Percentiles rank a stretch among this genome's conserved stretches.
phyloP scores from a whole-genome alignment of 1,284 basidiomycete genomes.

The Ustilago xerochloae region DNA sequence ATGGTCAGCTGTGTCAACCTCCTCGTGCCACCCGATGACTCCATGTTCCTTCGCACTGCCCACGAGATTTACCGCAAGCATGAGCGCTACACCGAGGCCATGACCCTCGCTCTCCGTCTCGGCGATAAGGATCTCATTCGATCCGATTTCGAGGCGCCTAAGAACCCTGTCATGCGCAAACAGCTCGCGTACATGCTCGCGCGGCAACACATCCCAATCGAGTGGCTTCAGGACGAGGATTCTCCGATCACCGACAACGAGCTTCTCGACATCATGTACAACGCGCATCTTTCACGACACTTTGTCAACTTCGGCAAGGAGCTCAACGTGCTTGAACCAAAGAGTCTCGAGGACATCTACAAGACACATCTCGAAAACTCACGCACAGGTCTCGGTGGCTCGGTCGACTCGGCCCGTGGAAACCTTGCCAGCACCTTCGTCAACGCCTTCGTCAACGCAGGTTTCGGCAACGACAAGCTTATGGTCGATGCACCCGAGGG shows the following conservation, averaged over 20 bases:
- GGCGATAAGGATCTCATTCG: constrained; percentile 82
- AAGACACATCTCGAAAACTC: constrained; percentile 91
- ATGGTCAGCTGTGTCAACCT: constrained; percentile 94
- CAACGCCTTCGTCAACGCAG: constrained; percentile 98
- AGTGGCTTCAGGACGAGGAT: constrained; percentile 82
- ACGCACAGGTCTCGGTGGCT: constrained; percentile 65
- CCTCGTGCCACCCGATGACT: constrained; percentile 91
- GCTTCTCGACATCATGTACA: constrained; percentile 77
- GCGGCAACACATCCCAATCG: constrained; percentile 87
- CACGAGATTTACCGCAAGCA: constrained; percentile 90
- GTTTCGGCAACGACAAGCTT: constrained; percentile 97
- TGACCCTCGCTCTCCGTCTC: constrained; percentile 86
- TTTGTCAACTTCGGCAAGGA: constrained; percentile 96
- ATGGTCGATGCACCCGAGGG: constrained; percentile 97
- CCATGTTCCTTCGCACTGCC: constrained; percentile 87
- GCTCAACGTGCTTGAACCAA: constrained; percentile 87
- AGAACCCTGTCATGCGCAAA: constrained; percentile 79
- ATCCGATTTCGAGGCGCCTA: constrained; percentile 65
- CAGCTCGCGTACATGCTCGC: constrained; percentile 95
- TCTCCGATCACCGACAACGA: constrained; percentile 71
- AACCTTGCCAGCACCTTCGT: constrained; percentile 98
- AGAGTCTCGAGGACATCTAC: constrained; percentile 95
- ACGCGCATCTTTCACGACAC: constrained; percentile 76
- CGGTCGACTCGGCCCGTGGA: constrained; percentile 90
- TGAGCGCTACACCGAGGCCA: constrained; percentile 89